Conservation (phyloP, 129 eudicot species). For the Tanacetum coccineum region DNA sequence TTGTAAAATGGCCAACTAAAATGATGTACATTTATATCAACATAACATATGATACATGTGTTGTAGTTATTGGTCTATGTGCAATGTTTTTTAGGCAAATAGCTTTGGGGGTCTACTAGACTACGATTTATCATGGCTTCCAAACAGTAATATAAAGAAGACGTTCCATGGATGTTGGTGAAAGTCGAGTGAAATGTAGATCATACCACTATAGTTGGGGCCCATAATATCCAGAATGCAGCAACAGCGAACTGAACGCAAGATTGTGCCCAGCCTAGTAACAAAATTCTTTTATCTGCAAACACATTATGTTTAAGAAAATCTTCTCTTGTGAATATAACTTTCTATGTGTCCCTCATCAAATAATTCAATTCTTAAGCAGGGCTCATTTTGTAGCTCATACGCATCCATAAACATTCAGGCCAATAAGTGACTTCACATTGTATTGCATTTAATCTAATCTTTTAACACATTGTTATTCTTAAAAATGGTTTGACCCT, state of each 20-base stretch:
- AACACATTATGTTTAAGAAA: constrained; percentile 3
- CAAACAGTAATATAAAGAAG: not conserved
- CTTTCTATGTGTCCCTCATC: not conserved
- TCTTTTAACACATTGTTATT: not conserved
- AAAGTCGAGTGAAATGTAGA: constrained; percentile 15
- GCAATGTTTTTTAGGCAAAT: not conserved
- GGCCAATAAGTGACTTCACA: not conserved
- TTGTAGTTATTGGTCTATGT: not conserved
- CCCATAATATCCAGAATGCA: constrained; percentile 91
- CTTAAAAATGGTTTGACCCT: not conserved
- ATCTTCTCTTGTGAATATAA: constrained; percentile 7
- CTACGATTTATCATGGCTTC: not conserved
- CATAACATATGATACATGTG: not conserved
- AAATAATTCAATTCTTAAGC: constrained; percentile 9
- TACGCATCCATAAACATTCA: not conserved
- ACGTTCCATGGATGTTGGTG: not conserved
- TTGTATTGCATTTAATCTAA: not conserved
- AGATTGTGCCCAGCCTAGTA: constrained; percentile 81
- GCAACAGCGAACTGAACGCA: constrained; percentile 68
- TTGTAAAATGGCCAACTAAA: not conserved
- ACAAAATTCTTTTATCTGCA: constrained; percentile 89
- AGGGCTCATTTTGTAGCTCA: constrained; percentile 8
- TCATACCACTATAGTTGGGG: constrained; percentile 85
- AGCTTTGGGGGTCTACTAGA: not conserved
- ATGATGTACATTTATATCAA: not conserved